These are phyloP conservation scores for Parsonsia alboflavescens DNA, from an alignment of 257 asterid species.

Conservation along the genomic window DNA sequence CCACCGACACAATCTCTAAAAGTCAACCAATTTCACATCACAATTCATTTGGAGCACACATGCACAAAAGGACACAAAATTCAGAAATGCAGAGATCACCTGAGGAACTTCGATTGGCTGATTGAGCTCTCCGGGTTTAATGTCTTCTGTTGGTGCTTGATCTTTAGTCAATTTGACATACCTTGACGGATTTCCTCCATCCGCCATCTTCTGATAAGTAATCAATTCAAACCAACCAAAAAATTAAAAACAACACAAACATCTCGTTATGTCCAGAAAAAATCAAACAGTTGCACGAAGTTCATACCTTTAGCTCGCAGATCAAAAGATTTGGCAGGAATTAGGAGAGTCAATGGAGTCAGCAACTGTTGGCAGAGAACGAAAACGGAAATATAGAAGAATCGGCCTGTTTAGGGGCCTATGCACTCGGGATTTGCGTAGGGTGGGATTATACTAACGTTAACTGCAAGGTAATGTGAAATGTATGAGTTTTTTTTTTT, in stretches of 20 bases:
- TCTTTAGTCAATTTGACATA: conserved; percentile 88
- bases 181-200: conserved; percentile 66
- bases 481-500: too few relatives aligned
- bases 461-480: not conserved
- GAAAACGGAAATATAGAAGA: not conserved
- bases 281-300: not conserved
- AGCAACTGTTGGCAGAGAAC: not conserved
- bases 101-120: conserved; percentile 95
- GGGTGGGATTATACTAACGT: not conserved
- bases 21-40: not conserved
- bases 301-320: not conserved
- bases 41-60: not conserved
- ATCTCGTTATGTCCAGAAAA: not conserved
- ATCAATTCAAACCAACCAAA: conserved; percentile 16
- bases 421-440: not conserved
- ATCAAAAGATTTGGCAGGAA: not conserved
- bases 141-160: conserved; percentile 75
- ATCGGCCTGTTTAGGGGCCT: not conserved
- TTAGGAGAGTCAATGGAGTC: not conserved
- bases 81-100: conserved; percentile 20
- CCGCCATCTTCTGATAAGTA: conserved; percentile 49
- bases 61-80: not conserved
- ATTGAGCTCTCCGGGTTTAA: conserved; percentile 93
- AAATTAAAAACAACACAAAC: conserved; percentile 1
- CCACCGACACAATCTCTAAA: not conserved